Evolutionary conservation across 2,329 filamentous ascomycete genomes (phyloP).

Genomic region (Chaetomiaceae sp.): DNA sequence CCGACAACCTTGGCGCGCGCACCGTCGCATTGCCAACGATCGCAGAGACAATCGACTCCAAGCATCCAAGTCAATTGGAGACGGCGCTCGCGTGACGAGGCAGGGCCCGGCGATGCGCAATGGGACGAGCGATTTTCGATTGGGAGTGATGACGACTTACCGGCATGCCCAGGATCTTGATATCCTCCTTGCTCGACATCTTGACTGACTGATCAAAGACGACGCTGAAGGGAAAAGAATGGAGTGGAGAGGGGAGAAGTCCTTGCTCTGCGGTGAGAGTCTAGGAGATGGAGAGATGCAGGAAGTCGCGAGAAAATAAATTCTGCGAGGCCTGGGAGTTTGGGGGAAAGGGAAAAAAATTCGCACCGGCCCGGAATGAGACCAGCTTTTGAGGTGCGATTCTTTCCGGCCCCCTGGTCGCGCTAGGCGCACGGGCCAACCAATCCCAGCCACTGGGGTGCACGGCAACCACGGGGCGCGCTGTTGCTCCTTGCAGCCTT

Average conservation of each 20-base stretch:
- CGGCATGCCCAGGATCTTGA: slow-evolving; percentile 62
- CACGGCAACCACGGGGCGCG: slow-evolving; percentile 20
- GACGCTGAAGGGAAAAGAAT: slow-evolving; percentile 46
- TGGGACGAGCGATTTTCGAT: slow-evolving; percentile 30
- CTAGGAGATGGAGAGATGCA: slow-evolving; percentile 28
- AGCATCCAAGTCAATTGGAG: slow-evolving; percentile 24
- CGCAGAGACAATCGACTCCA: slow-evolving; percentile 13
- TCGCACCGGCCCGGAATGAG: slow-evolving; percentile 39
- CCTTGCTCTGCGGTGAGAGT: slow-evolving; percentile 36
- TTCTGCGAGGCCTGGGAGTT: slow-evolving; percentile 40
- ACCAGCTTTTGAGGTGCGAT: slow-evolving; percentile 49
- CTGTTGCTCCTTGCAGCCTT: slow-evolving; percentile 16
- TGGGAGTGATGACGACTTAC: slow-evolving; percentile 43
- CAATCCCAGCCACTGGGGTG: slow-evolving; percentile 10
- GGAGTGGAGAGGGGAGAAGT: slow-evolving; percentile 60
- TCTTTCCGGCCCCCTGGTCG: slow-evolving; percentile 43
- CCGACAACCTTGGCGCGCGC: neutral
- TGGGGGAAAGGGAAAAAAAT: slow-evolving; percentile 48
- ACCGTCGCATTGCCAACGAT: neutral
- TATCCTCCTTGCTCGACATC: slow-evolving; percentile 53
- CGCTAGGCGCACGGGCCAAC: slow-evolving; percentile 24
- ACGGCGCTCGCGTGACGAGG: slow-evolving; percentile 8
- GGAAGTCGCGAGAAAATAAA: slow-evolving; percentile 39
- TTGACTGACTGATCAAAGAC: slow-evolving; percentile 42
- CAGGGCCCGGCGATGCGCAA: slow-evolving; percentile 14